These are phyloP conservation scores for Chloranthus sessilifolius DNA, from an alignment of 164 flowering plant genomes.

Conservation along the genomic window DNA sequence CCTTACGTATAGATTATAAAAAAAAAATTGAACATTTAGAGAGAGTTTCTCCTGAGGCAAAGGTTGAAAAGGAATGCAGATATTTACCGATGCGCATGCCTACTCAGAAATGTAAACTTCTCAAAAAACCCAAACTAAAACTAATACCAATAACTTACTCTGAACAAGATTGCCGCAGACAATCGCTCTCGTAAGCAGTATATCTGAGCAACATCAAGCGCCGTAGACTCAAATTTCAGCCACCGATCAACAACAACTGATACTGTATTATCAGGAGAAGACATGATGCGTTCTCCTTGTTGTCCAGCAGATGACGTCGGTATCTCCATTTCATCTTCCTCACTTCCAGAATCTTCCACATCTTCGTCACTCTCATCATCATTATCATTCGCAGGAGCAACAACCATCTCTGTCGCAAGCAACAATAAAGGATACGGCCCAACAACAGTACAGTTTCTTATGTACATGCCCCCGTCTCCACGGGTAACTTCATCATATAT, in stretches of 20 bases:
- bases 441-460: conserved; percentile 58
- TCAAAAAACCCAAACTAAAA: not conserved
- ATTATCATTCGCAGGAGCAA: conserved; percentile 46
- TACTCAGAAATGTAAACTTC: not conserved
- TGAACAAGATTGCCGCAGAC: conserved; percentile 67
- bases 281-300: conserved; percentile 48
- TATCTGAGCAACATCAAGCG: conserved; percentile 83
- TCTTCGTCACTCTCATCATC: conserved; percentile 36
- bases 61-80: not conserved
- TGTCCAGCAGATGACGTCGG: conserved; percentile 17
- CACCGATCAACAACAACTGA: conserved; percentile 74
- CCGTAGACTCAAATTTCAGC: conserved; percentile 66
- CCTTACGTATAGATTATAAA: too few relatives aligned
- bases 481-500: conserved; percentile 82
- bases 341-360: conserved; percentile 19
- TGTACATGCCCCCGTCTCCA: conserved; percentile 59
- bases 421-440: conserved; percentile 78
- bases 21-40: too few relatives aligned
- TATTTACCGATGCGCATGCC: not conserved
- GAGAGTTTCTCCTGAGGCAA: too few relatives aligned
- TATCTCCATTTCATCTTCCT: conserved; percentile 34
- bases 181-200: conserved; percentile 88
- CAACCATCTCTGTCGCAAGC: conserved; percentile 76
- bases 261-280: conserved; percentile 71
- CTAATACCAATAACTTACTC: conserved; percentile 35